Percentiles rank a stretch among this genome's conserved stretches.
Conservation (phyloP, 2,329 filamentous ascomycete species). For the Hirsutella thompsonii region DNA sequence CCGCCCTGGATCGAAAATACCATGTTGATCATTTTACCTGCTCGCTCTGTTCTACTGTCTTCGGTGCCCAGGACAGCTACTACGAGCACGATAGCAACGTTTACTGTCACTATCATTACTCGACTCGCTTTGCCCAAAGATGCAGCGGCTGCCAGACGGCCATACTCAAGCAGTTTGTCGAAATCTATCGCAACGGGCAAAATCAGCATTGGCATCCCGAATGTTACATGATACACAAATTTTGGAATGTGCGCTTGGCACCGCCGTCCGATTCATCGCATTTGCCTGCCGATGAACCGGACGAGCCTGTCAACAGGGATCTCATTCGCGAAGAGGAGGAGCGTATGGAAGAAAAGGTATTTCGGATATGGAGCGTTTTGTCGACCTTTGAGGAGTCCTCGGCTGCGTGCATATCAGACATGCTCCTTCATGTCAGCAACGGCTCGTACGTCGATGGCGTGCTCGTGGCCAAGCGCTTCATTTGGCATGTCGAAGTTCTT, state of each 20-base stretch:
- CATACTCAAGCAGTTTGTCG: conserved; percentile 97
- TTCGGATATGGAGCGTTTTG: conserved; percentile 93
- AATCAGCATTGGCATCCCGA: conserved; percentile 99
- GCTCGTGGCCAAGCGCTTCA: conserved; percentile 89
- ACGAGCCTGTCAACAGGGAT: conserved; percentile 52
- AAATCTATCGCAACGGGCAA: conserved; percentile 94
- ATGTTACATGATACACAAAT: conserved; percentile 99
- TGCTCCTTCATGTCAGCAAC: conserved; percentile 97
- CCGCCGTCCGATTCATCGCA: conserved; percentile 40
- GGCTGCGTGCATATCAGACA: conserved; percentile 95
- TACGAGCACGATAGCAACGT: conserved; percentile 96
- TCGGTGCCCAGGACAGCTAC: conserved; percentile 95
- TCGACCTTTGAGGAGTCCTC: conserved; percentile 97
- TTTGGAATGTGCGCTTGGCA: conserved; percentile 91
- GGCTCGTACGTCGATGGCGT: conserved; percentile 93
- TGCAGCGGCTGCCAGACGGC: conserved; percentile 96
- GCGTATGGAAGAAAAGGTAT: conserved; percentile 93
- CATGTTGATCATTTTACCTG: conserved; percentile 99
- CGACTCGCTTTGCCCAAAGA: conserved; percentile 87
- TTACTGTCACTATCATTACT: conserved; percentile 98
- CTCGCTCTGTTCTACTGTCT: conserved; percentile 93
- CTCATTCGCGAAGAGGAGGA: conserved; percentile 78
- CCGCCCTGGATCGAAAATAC: conserved; percentile 92
- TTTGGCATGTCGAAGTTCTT: conserved; percentile 86
- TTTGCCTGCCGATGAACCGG: conserved; percentile 23